phyloP scores from a whole-genome alignment of 1,284 basidiomycete genomes.

The Moesziomyces globuligerus region DNA sequence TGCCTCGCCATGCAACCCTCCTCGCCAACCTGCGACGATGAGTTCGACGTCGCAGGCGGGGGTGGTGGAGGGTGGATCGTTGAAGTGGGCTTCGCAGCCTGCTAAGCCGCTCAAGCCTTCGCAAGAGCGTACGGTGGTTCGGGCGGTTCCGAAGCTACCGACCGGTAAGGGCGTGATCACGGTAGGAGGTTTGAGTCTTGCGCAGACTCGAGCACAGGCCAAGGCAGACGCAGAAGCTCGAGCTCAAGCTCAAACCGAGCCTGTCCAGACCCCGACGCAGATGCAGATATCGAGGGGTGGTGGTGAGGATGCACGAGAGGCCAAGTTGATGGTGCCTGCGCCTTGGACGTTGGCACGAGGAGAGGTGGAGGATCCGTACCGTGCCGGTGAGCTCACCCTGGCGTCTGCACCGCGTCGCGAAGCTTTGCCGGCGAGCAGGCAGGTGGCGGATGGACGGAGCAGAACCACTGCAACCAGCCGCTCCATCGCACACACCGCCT shows the following conservation, averaged over 20 bases:
- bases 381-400: slow-evolving; percentile 2
- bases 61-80: not conserved
- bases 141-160: slow-evolving; percentile 4
- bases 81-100: slow-evolving; percentile 7
- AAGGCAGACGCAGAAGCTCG: not conserved
- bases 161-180: slow-evolving; percentile 28
- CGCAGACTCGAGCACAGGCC: slow-evolving; percentile 20
- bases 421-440: too few species aligned
- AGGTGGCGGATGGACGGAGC: not conserved
- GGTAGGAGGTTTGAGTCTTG: slow-evolving; percentile 16
- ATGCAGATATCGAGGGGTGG: not conserved
- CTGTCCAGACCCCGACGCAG: too few species aligned
- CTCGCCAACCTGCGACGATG: too few species aligned
- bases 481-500: slow-evolving; percentile 6
- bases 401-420: too few species aligned
- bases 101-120: not conserved
- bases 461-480: slow-evolving; percentile 1
- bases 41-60: not conserved
- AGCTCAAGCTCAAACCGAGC: not conserved
- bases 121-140: not conserved
- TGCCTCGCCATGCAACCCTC: not conserved
- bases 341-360: slow-evolving; percentile 7
- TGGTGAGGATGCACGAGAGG: not conserved
- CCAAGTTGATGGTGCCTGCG: slow-evolving; percentile 18
- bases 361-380: slow-evolving; percentile 19